Conservation (phyloP, 2,329 filamentous ascomycete species). For the Alternaria burnsii region DNA sequence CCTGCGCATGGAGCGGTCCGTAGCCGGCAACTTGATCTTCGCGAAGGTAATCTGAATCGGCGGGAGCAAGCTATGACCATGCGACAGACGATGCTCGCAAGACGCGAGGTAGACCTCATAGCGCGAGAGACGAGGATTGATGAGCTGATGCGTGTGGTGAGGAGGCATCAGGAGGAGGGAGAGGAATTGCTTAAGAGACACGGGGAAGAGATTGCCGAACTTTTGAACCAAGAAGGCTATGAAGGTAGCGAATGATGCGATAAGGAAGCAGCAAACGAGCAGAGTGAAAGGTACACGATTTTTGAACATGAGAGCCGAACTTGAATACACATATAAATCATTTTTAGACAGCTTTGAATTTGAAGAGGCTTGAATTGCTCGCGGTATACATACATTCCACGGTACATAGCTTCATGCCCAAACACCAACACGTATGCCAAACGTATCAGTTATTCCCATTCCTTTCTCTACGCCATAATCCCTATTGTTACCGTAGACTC, state of each 20-base stretch:
- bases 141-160: background rate
- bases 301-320: background rate
- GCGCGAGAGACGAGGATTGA: background rate
- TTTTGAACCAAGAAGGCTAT: background rate
- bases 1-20: background rate
- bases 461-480: slow-evolving; percentile 19
- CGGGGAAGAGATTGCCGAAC: background rate
- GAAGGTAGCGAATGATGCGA: background rate
- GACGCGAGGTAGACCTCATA: background rate
- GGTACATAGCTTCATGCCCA: slow-evolving; percentile 2
- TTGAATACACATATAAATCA: background rate
- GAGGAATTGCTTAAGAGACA: slow-evolving; percentile 13
- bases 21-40: background rate
- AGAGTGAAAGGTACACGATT: background rate
- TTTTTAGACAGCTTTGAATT: background rate
- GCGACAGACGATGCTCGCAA: background rate
- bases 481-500: slow-evolving; percentile 25
- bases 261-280: background rate
- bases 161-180: slow-evolving; percentile 12
- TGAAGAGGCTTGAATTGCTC: slow-evolving; percentile 9
- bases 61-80: background rate
- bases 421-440: slow-evolving; percentile 5
- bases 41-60: background rate
- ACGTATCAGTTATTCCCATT: slow-evolving; percentile 3
- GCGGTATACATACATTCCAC: slow-evolving; percentile 11